phyloP scores from a whole-genome alignment of 1,139 yeast genomes.

The Zhuliangozyma parablackwelliae region DNA sequence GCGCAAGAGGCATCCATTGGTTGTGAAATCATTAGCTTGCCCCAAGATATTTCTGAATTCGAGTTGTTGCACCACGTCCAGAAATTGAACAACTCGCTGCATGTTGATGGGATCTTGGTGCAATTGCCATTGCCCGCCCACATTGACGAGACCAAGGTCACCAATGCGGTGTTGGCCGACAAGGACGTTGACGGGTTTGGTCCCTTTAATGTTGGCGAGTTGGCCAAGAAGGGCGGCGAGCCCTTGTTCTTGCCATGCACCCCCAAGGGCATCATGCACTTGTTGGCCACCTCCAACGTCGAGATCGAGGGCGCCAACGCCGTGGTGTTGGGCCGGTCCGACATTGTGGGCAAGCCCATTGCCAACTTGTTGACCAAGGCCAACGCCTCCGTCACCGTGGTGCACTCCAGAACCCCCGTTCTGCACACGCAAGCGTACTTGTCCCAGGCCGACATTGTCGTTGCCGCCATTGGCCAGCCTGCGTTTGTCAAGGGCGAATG shows the following conservation, averaged over 20 bases:
- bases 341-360: slow-evolving; percentile 93
- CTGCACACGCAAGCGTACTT: slow-evolving; percentile 57
- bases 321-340: slow-evolving; percentile 95
- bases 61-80: slow-evolving; percentile 58
- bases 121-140: slow-evolving; percentile 89
- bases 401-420: slow-evolving; percentile 66
- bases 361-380: slow-evolving; percentile 74
- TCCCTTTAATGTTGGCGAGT: slow-evolving; percentile 84
- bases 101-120: slow-evolving; percentile 83
- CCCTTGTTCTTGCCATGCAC: slow-evolving; percentile 93
- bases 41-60: slow-evolving; percentile 55
- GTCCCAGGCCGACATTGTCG: slow-evolving; percentile 78
- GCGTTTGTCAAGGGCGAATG: slow-evolving; percentile 82
- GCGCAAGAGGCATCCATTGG: slow-evolving; percentile 79
- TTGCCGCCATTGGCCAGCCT: slow-evolving; percentile 88
- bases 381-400: slow-evolving; percentile 83
- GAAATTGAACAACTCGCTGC: slow-evolving; percentile 59
- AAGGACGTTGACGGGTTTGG: slow-evolving; percentile 98
- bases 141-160: slow-evolving; percentile 72
- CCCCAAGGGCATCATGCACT: slow-evolving; percentile 87
- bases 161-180: slow-evolving; percentile 67
- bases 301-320: slow-evolving; percentile 72
- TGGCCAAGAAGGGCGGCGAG: slow-evolving; percentile 81
- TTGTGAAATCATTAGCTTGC: slow-evolving; percentile 64
- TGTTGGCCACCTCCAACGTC: slow-evolving; percentile 62